Conservation (phyloP, 345 rosid species). For the Eutrema yunnanense region DNA sequence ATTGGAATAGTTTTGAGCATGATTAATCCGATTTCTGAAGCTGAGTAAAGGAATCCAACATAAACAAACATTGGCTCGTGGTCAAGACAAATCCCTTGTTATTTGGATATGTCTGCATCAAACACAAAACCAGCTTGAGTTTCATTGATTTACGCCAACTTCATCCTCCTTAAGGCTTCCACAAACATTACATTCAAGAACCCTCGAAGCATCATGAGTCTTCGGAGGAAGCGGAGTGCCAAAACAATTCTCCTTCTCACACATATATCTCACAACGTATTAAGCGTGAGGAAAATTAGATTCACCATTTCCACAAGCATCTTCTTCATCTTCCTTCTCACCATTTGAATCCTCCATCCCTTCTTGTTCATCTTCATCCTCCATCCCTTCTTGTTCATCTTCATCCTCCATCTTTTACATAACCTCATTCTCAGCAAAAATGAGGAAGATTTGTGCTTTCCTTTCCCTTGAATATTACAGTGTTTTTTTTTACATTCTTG, state of each 20-base stretch:
- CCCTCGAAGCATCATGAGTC: constrained; percentile 13
- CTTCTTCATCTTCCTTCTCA: constrained; percentile 32
- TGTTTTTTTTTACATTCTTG: no score
- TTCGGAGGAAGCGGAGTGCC: constrained; percentile 69
- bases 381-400: constrained; percentile 41
- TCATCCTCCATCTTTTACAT: constrained; percentile 27
- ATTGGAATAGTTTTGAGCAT: no score
- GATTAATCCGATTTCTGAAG: no score
- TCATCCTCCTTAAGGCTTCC: constrained; percentile 57
- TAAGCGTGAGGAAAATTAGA: constrained; percentile 72
- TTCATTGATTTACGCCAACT: background rate
- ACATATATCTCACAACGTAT: constrained; percentile 75
- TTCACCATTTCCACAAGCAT: background rate
- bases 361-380: no score
- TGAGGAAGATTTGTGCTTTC: no score
- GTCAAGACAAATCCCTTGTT: background rate
- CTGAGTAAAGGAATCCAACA: background rate
- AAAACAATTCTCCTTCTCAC: constrained; percentile 53
- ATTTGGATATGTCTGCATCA: no score
- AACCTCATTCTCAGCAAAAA: constrained; percentile 25
- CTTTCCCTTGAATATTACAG: no score
- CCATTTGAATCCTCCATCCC: constrained; percentile 30
- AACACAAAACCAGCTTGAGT: background rate
- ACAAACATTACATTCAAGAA: constrained; percentile 86
- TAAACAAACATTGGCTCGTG: background rate